Evolutionary conservation across 805 yeast species (phyloP).

Genomic region (Torulaspora delbrueckii): DNA sequence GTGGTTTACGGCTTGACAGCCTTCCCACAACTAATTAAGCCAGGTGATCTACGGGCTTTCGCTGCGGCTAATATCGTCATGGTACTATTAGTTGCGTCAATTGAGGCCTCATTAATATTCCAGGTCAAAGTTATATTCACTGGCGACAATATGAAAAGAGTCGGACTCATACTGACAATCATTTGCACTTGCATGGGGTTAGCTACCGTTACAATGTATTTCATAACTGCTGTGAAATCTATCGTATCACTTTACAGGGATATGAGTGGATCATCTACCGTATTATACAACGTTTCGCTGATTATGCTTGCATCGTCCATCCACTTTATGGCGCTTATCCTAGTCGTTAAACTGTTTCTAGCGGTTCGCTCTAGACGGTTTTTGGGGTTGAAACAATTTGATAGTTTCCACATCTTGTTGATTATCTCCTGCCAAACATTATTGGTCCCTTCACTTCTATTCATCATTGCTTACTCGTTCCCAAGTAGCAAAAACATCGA

Average conservation of each 20-base stretch:
- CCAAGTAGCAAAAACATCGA: constrained; percentile 33
- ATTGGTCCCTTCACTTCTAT: constrained; percentile 67
- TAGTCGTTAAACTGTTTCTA: constrained; percentile 56
- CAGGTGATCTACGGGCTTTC: constrained; percentile 42
- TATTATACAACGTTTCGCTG: constrained; percentile 49
- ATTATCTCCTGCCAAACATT: constrained; percentile 81
- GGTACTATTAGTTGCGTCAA: constrained; percentile 51
- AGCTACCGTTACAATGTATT: constrained; percentile 55
- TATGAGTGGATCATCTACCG: constrained; percentile 25
- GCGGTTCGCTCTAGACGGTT: constrained; percentile 71
- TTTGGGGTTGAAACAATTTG: constrained; percentile 78
- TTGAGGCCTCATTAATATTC: constrained; percentile 62
- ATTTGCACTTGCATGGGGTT: constrained; percentile 44
- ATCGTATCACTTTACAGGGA: constrained; percentile 36
- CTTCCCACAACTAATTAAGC: constrained; percentile 39
- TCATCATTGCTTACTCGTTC: constrained; percentile 50
- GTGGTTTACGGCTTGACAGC: constrained; percentile 45
- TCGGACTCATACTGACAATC: constrained; percentile 40
- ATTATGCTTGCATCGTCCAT: constrained; percentile 68
- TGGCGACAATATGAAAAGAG: constrained; percentile 44
- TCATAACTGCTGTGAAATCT: constrained; percentile 46
- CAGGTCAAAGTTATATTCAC: constrained; percentile 71
- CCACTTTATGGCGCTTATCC: constrained; percentile 53
- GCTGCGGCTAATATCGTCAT: constrained; percentile 60
- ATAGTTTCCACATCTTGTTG: constrained; percentile 70